Evolutionary conservation across 2,329 filamentous ascomycete genomes (phyloP).

Genomic region (Trichoderma brevicompactum): DNA sequence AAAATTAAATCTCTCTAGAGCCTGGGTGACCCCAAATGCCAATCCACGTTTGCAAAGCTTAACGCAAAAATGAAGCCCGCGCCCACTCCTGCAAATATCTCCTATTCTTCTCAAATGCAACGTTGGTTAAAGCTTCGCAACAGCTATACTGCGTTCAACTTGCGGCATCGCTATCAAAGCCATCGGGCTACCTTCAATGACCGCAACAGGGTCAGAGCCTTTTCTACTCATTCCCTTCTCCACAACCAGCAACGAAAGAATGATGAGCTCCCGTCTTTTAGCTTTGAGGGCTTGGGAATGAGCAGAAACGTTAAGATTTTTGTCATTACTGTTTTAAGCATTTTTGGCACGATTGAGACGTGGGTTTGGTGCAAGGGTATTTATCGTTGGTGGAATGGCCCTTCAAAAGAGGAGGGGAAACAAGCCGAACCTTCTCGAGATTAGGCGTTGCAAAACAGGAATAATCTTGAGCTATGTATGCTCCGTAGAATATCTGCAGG

Average conservation of each 20-base stretch:
- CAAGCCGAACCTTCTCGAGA: background rate
- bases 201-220: background rate
- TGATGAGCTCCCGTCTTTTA: slow-evolving; percentile 17
- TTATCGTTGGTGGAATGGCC: slow-evolving; percentile 35
- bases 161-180: background rate
- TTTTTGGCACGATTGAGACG: slow-evolving; percentile 42
- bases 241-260: background rate
- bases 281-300: slow-evolving; percentile 37
- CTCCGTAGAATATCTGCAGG: too few relatives aligned
- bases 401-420: background rate
- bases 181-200: background rate
- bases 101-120: background rate
- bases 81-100: background rate
- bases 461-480: too few relatives aligned
- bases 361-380: slow-evolving; percentile 41
- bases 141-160: background rate
- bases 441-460: background rate
- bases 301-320: slow-evolving; percentile 38
- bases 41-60: background rate
- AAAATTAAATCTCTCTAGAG: too few relatives aligned
- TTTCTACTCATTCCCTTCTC: background rate
- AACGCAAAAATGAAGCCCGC: background rate
- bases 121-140: background rate
- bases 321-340: slow-evolving; percentile 36
- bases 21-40: background rate